These are phyloP conservation scores for Metarhizium brunneum DNA, from an alignment of 2,329 filamentous ascomycete species.

Conservation along the genomic window DNA sequence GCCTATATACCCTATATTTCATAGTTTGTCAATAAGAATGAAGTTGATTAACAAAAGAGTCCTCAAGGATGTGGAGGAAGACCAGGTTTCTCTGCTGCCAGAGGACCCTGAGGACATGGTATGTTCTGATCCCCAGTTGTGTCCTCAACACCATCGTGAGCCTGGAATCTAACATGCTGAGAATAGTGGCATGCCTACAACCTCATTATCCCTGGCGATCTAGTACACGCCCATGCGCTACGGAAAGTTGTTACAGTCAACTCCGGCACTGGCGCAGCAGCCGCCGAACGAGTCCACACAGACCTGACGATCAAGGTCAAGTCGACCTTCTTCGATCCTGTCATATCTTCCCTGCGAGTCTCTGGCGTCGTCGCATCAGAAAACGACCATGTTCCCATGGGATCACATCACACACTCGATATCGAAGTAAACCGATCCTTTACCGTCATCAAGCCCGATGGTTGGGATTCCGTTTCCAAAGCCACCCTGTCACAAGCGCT, in stretches of 20 bases:
- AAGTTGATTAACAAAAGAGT: conserved; percentile 30
- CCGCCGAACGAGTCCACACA: conserved; percentile 44
- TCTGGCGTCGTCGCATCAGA: conserved; percentile 45
- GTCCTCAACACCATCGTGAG: conserved; percentile 1
- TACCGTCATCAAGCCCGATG: conserved; percentile 69
- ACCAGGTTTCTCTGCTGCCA: conserved; percentile 31
- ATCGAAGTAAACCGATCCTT: conserved; percentile 84
- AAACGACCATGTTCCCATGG: conserved; percentile 42
- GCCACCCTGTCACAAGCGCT: conserved; percentile 72
- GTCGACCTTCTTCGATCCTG: conserved; percentile 49
- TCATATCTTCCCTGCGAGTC: conserved; percentile 44
- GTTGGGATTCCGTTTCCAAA: conserved; percentile 86
- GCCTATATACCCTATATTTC: background rate
- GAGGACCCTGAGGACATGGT: conserved; percentile 40
- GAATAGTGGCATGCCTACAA: conserved; percentile 51
- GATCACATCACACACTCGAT: conserved; percentile 57
- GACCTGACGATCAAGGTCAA: conserved; percentile 48
- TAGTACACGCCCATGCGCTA: conserved; percentile 44
- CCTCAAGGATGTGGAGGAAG: conserved; percentile 28
- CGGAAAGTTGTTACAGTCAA: conserved; percentile 45
- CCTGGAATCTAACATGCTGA: conserved; percentile 3
- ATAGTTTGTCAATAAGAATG: conserved; percentile 16
- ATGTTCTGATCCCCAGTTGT: conserved; percentile 8
- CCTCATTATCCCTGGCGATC: conserved; percentile 44
- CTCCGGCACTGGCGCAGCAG: conserved; percentile 37